Evolutionary conservation across 345 rosid genomes (phyloP), one percentile per base, ranked within the genome.

Genomic region (Theobroma cacao): DNA sequence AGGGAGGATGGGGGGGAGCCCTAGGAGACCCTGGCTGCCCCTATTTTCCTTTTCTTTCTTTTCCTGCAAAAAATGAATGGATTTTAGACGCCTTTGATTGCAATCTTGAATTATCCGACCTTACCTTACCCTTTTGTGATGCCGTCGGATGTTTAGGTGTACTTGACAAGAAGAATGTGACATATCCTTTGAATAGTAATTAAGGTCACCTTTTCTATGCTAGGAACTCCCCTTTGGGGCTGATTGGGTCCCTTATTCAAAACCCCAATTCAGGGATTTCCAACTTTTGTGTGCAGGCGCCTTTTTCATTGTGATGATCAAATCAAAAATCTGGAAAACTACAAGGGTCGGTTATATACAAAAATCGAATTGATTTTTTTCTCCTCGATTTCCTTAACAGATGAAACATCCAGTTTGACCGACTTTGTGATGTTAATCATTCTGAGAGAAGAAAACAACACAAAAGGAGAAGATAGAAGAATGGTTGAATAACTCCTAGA

Each of bases 131-230:
- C 6, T 48, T 48, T 48, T 69, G 74, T 52, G 66, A 66, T 78
- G 71, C 48, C 28, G 48, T 61, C 12, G 26, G 17, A 78, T 74
- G 77, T 78, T 45, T 80, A 75, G 38, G 47, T 79, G 85, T 77
- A 78, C 84, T 84, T 82, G 77, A 75, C 59, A 63, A 28, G 65
- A 74, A 60, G 80, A 77, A 34, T 65, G 71, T 61, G 83, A 82
- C 84, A 4, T 30, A 41, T 75, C 84, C 80, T 81, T 58, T 22
- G 77, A 77, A 61, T 15, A 41, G n/a, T 10, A 13, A 40, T 26
- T 41, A 66, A 41, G 71, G 71, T 9, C 7, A 40, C 71, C 28
- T 65, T 38, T 64, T 40, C 33, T 36, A 33, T 45, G 31, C 26
- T 72, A 5, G 13, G 14, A 18, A 13, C 60, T 7, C 68, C 22